Evolutionary conservation across 768 basidiomycete genomes (phyloP), one percentile per base, ranked within the genome.

Genomic region (Pisolithus tinctorius): DNA sequence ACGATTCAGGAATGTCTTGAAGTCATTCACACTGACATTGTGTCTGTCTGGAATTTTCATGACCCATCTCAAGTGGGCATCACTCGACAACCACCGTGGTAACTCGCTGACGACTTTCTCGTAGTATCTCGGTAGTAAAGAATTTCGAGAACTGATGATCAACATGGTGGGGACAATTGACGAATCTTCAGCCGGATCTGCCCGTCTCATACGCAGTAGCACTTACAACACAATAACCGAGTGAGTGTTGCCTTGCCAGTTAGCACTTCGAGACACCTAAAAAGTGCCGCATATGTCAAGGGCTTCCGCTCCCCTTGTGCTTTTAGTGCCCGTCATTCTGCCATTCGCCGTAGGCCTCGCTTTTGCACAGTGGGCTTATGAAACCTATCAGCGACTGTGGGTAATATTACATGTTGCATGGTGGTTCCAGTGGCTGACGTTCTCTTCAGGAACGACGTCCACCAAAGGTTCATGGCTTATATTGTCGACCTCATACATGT

Each of bases 11-110:
- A 54, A 6, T 59, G 58, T 30, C 31, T 62, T 23, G 26, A 41
- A 30, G 50, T 58, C 7, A 55, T 61, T 31, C 60, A 62, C 27
- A 25, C 47, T 1, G 60, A 62, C 31, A 60, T 63, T 14, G 38
- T 62, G 17, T 16, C 36, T 1, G 47, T 53, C 8, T 62, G 62
- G 60, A 62, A 63, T 44, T 57, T 63, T 31, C 27, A 29, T 17
- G 56, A 57, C 42, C 49, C 56, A 14, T 16, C 10, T 31, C 6
- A 25, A 13, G 56, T 56, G 23, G 45, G 52, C 14, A 27, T 13
- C 4, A 6, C 11, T 10, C 40, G 17, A 14, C 17, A 23, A 23
- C 43, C 9, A 14, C 27, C 17, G 39, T 25, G 11, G 4, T 31
- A 49, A 20, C 3, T 16, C 4, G 9, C 42, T 45, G n/a, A 45